Evolutionary conservation across 1,139 yeast species (phyloP), one percentile per base, ranked within the genome.

Genomic region (Scheffersomyces segobiensis): DNA sequence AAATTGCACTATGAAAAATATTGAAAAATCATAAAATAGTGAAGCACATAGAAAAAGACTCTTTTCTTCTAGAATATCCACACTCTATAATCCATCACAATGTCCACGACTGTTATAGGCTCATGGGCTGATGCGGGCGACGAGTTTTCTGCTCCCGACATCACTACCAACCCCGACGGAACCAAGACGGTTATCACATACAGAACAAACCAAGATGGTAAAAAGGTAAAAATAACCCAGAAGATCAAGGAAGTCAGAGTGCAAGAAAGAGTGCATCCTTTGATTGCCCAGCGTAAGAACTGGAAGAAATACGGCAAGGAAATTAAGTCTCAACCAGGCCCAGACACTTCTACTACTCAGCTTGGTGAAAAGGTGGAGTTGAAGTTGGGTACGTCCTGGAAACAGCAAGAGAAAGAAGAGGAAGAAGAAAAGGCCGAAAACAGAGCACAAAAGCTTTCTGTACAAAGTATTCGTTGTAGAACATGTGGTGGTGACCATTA

Each of bases 401-500:
- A 87, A 74, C 90, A 87, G 68, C 78, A 83, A 62, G 91, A 79
- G 64, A 79, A 78, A 72, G 74, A 77, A 67, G 81, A 78, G 83
- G 72, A 83, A 68, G 87, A 86, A 67, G 81, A 71, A 88, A 86
- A 73, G 86, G 84, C 72, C 82, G 83, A 69, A 84, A 86, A 74
- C 53, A 62, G 59, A 61, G 53, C 58, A 5, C 60, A 62, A 51
- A 56, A 56, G 48, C 50, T 55, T 49, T 54, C 62, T 57, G 54
- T 59, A 59, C 82, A 80, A 65, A 74, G 84, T 64, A 78, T 89
- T 69, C 81, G 79, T 70, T 95, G 99, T 86, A 91, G 98, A 85
- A 81, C 85, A 60, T 95, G 99, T 89, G 89, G 89, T 64, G 98
- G 97, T 71, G 90, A 87, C 66, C 99, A 95, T 83, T 92, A 88